phyloP scores from a whole-genome alignment of 768 basidiomycete genomes.

The Rhizopogon sp. region DNA sequence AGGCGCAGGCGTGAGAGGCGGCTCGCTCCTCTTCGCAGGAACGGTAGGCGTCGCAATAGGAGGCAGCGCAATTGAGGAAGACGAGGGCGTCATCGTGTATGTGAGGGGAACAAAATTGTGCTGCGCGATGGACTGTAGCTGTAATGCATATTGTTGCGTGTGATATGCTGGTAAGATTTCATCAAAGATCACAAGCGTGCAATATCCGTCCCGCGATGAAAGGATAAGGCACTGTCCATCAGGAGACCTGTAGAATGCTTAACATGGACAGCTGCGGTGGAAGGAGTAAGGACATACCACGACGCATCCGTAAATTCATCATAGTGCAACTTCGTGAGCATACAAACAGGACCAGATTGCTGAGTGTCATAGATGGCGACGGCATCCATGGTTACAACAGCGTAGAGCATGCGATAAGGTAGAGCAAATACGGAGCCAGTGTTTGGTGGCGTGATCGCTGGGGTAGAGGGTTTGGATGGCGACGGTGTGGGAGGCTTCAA shows the following conservation, averaged over 20 bases:
- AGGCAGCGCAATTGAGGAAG: conserved; percentile 30
- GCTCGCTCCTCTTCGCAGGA: conserved; percentile 31
- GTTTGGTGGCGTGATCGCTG: conserved; percentile 37
- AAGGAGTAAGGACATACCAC: conserved; percentile 56
- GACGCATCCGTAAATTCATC: conserved; percentile 96
- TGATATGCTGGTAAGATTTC: conserved; percentile 86
- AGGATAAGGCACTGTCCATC: conserved; percentile 92
- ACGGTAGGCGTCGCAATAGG: conserved; percentile 26
- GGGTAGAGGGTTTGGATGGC: conserved; percentile 13
- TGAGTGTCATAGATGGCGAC: conserved; percentile 96
- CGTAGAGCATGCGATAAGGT: conserved; percentile 92
- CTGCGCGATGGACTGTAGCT: conserved; percentile 87
- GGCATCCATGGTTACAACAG: conserved; percentile 95
- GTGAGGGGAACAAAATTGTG: conserved; percentile 69
- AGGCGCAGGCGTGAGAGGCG: conserved; percentile 29
- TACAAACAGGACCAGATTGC: conserved; percentile 85
- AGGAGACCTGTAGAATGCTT: conserved; percentile 66
- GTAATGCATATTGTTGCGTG: conserved; percentile 87
- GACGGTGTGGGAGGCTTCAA: conserved; percentile 11
- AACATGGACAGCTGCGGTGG: conserved; percentile 1
- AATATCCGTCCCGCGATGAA: conserved; percentile 94
- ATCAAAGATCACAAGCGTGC: conserved; percentile 92
- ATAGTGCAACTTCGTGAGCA: conserved; percentile 93
- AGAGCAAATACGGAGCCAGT: conserved; percentile 74
- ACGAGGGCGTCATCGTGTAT: conserved; percentile 24